Evolutionary conservation across 2,329 filamentous ascomycete genomes (phyloP).

Genomic region (Cercospora brassicicola): DNA sequence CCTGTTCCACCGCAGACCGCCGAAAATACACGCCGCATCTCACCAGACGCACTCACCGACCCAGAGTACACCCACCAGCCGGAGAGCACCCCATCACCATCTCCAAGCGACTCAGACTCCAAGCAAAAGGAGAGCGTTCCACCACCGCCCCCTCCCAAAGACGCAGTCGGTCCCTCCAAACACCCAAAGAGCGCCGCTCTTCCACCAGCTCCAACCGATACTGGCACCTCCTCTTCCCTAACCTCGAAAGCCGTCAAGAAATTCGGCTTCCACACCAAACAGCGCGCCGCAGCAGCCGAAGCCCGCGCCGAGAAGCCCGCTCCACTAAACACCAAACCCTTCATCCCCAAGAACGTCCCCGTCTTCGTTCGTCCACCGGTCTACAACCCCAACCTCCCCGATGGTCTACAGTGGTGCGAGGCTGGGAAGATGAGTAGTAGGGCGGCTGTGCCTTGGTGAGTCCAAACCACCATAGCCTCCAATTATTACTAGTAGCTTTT

Average conservation of each 20-base stretch:
- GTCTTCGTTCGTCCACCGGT: conserved; percentile 21
- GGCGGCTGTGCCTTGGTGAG: conserved; percentile 15
- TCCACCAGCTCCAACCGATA: neutral
- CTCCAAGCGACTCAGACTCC: neutral
- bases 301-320: neutral
- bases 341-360: neutral
- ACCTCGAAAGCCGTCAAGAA: neutral
- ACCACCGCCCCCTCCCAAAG: neutral
- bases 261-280: neutral
- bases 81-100: neutral
- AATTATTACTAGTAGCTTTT: neutral
- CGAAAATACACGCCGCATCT: neutral
- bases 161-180: neutral
- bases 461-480: neutral
- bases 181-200: neutral
- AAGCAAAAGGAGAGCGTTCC: neutral
- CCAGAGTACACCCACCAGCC: neutral
- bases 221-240: neutral
- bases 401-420: conserved; percentile 23
- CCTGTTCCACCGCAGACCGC: conserved; percentile 5
- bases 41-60: neutral
- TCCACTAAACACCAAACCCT: neutral
- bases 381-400: conserved; percentile 20
- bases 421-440: conserved; percentile 20
- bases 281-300: neutral